Conservation (phyloP, 345 rosid species). For the Carallia pectinifolia region DNA sequence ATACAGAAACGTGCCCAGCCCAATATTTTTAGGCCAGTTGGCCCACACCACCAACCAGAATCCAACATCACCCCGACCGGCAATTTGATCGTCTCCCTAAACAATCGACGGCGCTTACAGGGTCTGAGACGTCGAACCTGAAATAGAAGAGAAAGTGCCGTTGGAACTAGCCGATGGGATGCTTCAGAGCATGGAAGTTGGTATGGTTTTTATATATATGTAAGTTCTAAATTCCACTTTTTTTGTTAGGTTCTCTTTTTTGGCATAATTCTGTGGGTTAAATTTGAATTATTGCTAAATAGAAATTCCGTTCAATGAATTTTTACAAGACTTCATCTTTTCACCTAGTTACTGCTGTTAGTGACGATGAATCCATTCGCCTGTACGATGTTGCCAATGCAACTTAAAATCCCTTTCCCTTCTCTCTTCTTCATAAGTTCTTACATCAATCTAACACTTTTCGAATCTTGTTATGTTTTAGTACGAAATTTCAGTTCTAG, state of each 20-base stretch:
- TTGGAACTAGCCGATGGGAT: slow-evolving; percentile 86
- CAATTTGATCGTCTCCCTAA: not conserved
- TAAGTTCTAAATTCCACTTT: slow-evolving; percentile 18
- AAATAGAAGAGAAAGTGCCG: slow-evolving; percentile 26
- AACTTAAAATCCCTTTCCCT: slow-evolving; percentile 8
- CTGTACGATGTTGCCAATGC: slow-evolving; percentile 44
- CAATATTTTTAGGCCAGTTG: too few species aligned
- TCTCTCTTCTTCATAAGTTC: not conserved
- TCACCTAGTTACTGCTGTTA: slow-evolving; percentile 74
- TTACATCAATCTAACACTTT: too few species aligned
- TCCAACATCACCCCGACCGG: not conserved
- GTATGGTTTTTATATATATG: slow-evolving; percentile 82
- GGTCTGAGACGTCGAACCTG: not conserved
- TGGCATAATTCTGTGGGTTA: not conserved
- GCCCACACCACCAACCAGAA: not conserved
- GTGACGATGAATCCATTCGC: slow-evolving; percentile 96
- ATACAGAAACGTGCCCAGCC: too few species aligned
- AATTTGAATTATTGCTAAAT: slow-evolving; percentile 11
- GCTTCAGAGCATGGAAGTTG: slow-evolving; percentile 93
- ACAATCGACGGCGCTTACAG: not conserved
- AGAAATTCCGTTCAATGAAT: slow-evolving; percentile 92
- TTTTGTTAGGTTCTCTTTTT: not conserved
- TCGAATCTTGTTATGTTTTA: not conserved
- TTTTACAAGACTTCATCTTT: slow-evolving; percentile 73
- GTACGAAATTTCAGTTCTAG: too few species aligned